A percentile compares a stretch with the other conserved stretches of the same genome.
phyloP scores from a whole-genome alignment of 805 yeast species.

The Hanseniaspora singularis region DNA sequence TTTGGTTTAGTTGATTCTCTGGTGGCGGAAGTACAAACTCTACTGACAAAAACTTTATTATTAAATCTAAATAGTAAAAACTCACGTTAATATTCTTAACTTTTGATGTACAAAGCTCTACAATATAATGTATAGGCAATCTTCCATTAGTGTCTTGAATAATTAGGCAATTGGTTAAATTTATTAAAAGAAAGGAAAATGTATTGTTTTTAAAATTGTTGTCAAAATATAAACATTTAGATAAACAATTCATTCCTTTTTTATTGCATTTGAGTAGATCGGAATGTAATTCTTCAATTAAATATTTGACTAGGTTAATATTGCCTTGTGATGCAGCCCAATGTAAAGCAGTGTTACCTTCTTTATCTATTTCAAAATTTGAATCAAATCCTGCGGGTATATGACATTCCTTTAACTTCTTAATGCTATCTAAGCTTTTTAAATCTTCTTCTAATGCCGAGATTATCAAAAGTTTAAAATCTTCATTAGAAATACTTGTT shows the following conservation, averaged over 20 bases:
- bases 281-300: conserved; percentile 46
- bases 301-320: conserved; percentile 43
- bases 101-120: conserved; percentile 41
- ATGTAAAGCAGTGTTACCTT: conserved; percentile 70
- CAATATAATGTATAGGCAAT: conserved; percentile 60
- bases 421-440: conserved; percentile 22
- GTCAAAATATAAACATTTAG: conserved; percentile 57
- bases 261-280: conserved; percentile 43
- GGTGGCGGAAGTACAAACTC: conserved; percentile 7
- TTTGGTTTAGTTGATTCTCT: not conserved
- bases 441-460: conserved; percentile 19
- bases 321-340: conserved; percentile 81
- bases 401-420: conserved; percentile 32
- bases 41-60: conserved; percentile 34
- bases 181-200: conserved; percentile 47
- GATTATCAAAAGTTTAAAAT: too few relatives aligned
- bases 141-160: conserved; percentile 62
- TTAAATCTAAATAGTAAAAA: conserved; percentile 42
- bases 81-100: conserved; percentile 39
- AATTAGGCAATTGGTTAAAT: conserved; percentile 52
- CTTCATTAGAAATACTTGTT: too few relatives aligned
- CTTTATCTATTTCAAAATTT: conserved; percentile 60
- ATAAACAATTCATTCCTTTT: conserved; percentile 57
- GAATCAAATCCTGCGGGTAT: conserved; percentile 49
- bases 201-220: conserved; percentile 56